These are phyloP conservation scores for Pistacia atlantica DNA, from an alignment of 345 rosid genomes.

Conservation along the genomic window DNA sequence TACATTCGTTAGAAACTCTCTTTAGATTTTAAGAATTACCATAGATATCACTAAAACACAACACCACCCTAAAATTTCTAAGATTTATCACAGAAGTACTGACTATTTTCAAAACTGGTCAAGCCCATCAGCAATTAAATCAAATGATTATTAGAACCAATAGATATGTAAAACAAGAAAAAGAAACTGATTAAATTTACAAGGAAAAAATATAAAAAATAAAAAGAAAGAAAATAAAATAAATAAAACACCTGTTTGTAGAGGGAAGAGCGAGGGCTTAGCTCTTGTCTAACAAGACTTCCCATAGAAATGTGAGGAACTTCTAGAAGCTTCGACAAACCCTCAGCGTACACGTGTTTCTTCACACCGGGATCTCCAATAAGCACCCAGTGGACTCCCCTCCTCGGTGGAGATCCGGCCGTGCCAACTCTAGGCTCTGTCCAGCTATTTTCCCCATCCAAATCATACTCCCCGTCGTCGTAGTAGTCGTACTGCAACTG, in stretches of 20 bases:
- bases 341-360: constrained; percentile 76
- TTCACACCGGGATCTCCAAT: constrained; percentile 78
- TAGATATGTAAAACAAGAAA: not conserved
- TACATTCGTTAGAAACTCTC: not conserved
- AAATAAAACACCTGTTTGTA: constrained; percentile 56
- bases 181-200: not conserved
- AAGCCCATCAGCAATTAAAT: not conserved
- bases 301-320: constrained; percentile 97
- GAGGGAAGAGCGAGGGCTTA: constrained; percentile 69
- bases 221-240: not conserved
- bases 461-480: constrained; percentile 47
- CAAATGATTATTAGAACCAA: not conserved
- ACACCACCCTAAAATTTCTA: not conserved
- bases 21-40: not conserved
- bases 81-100: not conserved
- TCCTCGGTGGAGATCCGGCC: constrained; percentile 48
- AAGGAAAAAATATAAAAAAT: not conserved
- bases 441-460: constrained; percentile 33
- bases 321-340: constrained; percentile 76
- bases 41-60: too few relatives aligned
- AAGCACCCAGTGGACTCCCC: constrained; percentile 95
- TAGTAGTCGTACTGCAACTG: constrained; percentile 47
- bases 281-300: constrained; percentile 81
- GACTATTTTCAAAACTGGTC: too few relatives aligned
- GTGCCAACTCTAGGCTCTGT: constrained; percentile 28